Evolutionary conservation across 2,329 filamentous ascomycete genomes (phyloP).

Genomic region (Lasiodiplodia sp.): DNA sequence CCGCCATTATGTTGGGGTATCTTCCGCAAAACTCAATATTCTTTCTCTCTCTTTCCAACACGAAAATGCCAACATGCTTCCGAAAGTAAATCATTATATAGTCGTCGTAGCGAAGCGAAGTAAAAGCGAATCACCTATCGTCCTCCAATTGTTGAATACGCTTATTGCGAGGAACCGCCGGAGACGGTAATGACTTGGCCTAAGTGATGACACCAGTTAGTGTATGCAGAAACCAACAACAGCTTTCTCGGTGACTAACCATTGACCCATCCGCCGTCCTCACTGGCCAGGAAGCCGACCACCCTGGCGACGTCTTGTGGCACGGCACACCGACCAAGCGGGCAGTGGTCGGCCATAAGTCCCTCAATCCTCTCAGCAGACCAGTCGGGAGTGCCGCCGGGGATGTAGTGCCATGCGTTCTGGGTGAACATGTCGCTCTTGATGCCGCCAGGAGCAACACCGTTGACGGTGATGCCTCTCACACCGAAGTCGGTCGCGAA

Average conservation of each 20-base stretch:
- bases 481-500: constrained; percentile 76
- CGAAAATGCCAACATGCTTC: background rate
- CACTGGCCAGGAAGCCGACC: constrained; percentile 49
- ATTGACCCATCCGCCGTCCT: constrained; percentile 52
- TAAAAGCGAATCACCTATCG: background rate
- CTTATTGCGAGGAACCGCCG: constrained; percentile 49
- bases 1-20: constrained; percentile 3
- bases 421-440: constrained; percentile 80
- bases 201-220: constrained; percentile 31
- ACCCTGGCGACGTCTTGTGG: constrained; percentile 55
- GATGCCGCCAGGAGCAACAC: constrained; percentile 75
- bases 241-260: constrained; percentile 34
- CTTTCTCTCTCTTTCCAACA: background rate
- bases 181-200: constrained; percentile 52
- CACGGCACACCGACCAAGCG: constrained; percentile 56
- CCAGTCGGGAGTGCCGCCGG: constrained; percentile 57
- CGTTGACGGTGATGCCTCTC: constrained; percentile 74
- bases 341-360: constrained; percentile 59
- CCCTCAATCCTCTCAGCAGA: constrained; percentile 58
- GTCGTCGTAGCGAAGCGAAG: background rate
- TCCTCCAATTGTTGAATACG: background rate
- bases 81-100: background rate
- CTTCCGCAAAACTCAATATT: background rate
- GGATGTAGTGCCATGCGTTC: constrained; percentile 64
- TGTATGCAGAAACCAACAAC: background rate